Conservation (phyloP, 495 filamentous ascomycete genomes). For the Coniosporium apollinis region DNA sequence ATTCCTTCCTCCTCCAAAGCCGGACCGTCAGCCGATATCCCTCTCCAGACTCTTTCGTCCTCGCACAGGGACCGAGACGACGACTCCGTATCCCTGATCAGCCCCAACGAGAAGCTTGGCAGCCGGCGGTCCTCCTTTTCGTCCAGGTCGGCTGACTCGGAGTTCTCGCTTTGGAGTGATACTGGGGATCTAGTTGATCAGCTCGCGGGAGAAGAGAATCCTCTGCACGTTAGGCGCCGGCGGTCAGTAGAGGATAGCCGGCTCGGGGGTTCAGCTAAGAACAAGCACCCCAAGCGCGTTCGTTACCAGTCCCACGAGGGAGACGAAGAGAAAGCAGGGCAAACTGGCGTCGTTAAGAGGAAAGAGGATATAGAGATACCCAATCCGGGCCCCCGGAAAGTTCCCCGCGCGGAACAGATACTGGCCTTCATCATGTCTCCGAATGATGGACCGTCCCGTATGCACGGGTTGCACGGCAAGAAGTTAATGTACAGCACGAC, state of each 20-base stretch:
- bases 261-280: constrained; percentile 26
- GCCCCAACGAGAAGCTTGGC: constrained; percentile 31
- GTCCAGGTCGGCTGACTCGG: constrained; percentile 46
- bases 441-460: constrained; percentile 42
- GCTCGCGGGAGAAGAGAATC: constrained; percentile 65
- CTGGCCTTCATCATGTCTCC: constrained; percentile 76
- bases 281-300: constrained; percentile 31
- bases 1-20: constrained; percentile 37
- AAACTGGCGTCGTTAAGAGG: constrained; percentile 36
- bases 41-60: constrained; percentile 36
- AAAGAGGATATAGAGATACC: constrained; percentile 76
- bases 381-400: constrained; percentile 40
- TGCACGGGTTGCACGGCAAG: constrained; percentile 89
- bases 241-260: constrained; percentile 43
- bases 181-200: constrained; percentile 89
- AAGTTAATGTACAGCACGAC: constrained; percentile 54
- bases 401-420: constrained; percentile 46
- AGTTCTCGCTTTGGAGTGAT: constrained; percentile 75
- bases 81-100: constrained; percentile 23
- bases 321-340: constrained; percentile 15
- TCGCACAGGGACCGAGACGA: constrained; percentile 21
- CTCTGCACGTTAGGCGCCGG: constrained; percentile 44
- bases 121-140: constrained; percentile 29
- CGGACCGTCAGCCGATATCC: constrained; percentile 37
- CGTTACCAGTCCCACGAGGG: constrained; percentile 28